Conservation (phyloP, 2,329 filamentous ascomycete genomes). For the Fusarium brevicatenulatum region DNA sequence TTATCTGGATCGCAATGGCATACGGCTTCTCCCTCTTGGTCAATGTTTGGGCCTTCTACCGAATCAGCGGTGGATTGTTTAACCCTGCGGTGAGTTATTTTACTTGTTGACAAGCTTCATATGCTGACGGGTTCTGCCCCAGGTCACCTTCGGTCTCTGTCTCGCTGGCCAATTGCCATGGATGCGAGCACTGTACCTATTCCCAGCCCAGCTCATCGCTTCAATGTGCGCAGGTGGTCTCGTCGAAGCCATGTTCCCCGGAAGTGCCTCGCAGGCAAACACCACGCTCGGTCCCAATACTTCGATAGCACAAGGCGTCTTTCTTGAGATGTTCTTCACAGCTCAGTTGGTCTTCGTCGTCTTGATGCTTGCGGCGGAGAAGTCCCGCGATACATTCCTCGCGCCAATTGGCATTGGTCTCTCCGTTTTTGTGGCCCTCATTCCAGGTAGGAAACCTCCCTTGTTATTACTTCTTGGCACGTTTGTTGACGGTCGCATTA, state of each 20-base stretch:
- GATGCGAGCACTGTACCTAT: constrained; percentile 50
- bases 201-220: constrained; percentile 64
- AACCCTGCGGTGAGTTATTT: constrained; percentile 47
- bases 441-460: constrained; percentile 36
- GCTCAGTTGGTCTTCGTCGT: constrained; percentile 69
- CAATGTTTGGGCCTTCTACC: constrained; percentile 65
- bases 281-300: constrained; percentile 58
- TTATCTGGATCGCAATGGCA: constrained; percentile 33
- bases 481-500: constrained; percentile 38
- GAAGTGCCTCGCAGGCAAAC: constrained; percentile 61
- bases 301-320: constrained; percentile 64
- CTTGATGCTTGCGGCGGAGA: constrained; percentile 74
- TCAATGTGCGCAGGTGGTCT: constrained; percentile 66
- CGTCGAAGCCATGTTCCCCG: constrained; percentile 65
- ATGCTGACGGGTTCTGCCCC: background rate
- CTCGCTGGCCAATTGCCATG: constrained; percentile 33
- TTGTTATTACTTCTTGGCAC: constrained; percentile 21
- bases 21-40: constrained; percentile 53
- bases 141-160: constrained; percentile 39
- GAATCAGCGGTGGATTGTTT: constrained; percentile 60
- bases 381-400: constrained; percentile 74
- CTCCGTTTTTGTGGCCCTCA: constrained; percentile 67
- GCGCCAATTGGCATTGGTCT: constrained; percentile 76
- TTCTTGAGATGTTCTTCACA: constrained; percentile 72
- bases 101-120: accelerated